Evolutionary conservation across 129 eudicot species (phyloP).

Genomic region (Tanacetum coccineum): DNA sequence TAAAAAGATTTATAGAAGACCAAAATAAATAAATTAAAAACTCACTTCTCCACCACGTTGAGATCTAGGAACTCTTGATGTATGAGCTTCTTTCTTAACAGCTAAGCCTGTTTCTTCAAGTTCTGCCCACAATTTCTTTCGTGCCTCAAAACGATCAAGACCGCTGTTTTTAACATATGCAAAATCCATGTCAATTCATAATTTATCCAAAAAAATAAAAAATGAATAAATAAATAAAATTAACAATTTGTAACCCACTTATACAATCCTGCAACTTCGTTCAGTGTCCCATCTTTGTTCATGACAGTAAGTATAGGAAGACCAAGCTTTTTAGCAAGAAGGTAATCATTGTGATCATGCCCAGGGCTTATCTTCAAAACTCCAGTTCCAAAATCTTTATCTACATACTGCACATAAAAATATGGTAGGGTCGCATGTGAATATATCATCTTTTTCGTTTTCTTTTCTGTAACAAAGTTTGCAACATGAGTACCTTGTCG

Average conservation of each 20-base stretch:
- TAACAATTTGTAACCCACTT: constrained; percentile 35
- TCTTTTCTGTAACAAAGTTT: not conserved
- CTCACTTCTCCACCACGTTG: constrained; percentile 99
- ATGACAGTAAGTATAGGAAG: constrained; percentile 92
- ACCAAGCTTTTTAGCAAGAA: constrained; percentile 95
- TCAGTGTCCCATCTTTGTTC: constrained; percentile 94
- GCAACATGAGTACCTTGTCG: constrained; percentile 56
- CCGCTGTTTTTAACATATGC: constrained; percentile 47
- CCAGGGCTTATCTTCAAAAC: constrained; percentile 99
- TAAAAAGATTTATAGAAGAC: not conserved
- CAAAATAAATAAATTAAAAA: not conserved
- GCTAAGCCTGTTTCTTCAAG: constrained; percentile 90
- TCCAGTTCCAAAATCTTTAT: constrained; percentile 97
- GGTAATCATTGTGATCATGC: constrained; percentile 98
- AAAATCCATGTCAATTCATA: constrained; percentile 1
- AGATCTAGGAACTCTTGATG: constrained; percentile 87
- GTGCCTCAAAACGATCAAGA: constrained; percentile 94
- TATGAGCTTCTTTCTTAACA: constrained; percentile 77
- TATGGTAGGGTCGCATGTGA: not conserved
- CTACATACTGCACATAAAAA: constrained; percentile 61
- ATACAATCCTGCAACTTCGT: constrained; percentile 85
- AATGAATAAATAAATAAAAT: not conserved
- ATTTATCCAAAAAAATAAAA: constrained; percentile 4
- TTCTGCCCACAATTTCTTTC: constrained; percentile 85
- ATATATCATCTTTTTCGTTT: not conserved